Conservation (phyloP, 495 filamentous ascomycete species). For the Apiosordaria backusii region DNA sequence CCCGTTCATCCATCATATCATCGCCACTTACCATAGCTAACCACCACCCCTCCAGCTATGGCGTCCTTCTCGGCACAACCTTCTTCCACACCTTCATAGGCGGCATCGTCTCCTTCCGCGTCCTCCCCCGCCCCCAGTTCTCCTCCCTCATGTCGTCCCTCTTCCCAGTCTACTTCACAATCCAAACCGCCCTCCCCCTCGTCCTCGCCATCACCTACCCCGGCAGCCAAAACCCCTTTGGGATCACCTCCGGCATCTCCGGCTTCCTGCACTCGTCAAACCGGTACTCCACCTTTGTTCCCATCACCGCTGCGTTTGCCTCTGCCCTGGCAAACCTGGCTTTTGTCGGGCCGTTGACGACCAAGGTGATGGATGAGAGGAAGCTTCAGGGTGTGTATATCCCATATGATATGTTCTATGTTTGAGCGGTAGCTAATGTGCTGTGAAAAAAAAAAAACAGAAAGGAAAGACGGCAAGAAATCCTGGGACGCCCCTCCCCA, state of each 20-base stretch:
- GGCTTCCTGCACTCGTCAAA: conserved; percentile 57
- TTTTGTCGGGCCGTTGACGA: conserved; percentile 68
- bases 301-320: conserved; percentile 61
- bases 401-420: not conserved
- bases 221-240: conserved; percentile 36
- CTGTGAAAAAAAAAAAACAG: conserved; percentile 21
- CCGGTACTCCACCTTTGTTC: conserved; percentile 57
- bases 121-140: conserved; percentile 77
- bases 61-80: conserved; percentile 71
- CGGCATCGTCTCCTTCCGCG: conserved; percentile 68
- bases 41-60: conserved; percentile 54
- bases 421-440: not conserved
- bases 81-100: conserved; percentile 83
- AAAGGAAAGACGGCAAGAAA: conserved; percentile 70
- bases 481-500: conserved; percentile 70
- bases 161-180: conserved; percentile 81
- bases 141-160: conserved; percentile 70
- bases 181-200: conserved; percentile 71
- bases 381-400: conserved; percentile 64
- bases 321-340: conserved; percentile 63
- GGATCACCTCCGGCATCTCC: conserved; percentile 39
- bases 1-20: conserved; percentile 2
- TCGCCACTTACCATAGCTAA: not conserved
- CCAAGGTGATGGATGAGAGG: conserved; percentile 66
- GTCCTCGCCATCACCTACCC: conserved; percentile 80